A percentile compares a stretch with the other conserved stretches of the same genome.
These are phyloP conservation scores for Magnolia sinica DNA, from an alignment of 164 flowering plant genomes.

Conservation along the genomic window DNA sequence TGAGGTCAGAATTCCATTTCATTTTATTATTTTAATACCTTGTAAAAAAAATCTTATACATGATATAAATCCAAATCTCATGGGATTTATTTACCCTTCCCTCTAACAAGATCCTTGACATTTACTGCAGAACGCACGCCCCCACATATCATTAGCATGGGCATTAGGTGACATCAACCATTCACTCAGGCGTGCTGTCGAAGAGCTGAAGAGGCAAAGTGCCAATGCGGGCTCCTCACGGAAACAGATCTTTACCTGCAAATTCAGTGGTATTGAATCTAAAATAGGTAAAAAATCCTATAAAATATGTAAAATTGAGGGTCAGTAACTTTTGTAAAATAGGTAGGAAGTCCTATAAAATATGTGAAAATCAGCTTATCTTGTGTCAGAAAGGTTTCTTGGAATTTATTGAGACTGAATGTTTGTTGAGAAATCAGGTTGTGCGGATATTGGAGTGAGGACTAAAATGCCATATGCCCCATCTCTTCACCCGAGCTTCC, in stretches of 20 bases:
- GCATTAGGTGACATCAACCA: conserved; percentile 66
- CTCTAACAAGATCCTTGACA: neutral
- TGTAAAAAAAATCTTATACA: neutral
- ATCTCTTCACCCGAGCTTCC: too few species aligned
- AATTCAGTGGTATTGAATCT: conserved; percentile 70
- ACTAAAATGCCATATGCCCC: too few species aligned
- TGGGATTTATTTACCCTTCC: neutral
- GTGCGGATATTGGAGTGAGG: too few species aligned
- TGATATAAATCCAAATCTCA: neutral
- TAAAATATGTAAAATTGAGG: conserved; percentile 51
- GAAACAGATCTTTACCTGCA: conserved; percentile 45
- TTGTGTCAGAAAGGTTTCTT: neutral
- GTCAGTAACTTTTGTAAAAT: conserved; percentile 62
- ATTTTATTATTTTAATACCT: neutral
- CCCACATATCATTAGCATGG: conserved; percentile 95
- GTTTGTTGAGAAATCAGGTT: neutral
- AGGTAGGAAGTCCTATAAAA: conserved; percentile 59
- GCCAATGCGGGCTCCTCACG: conserved; percentile 19
- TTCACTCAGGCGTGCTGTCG: conserved; percentile 42
- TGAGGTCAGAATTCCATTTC: conserved; percentile 39
- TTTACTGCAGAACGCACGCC: conserved; percentile 76
- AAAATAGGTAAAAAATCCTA: conserved; percentile 67
- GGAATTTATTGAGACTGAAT: neutral
- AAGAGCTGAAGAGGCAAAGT: conserved; percentile 34
- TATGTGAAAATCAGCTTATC: conserved; percentile 36